Percentiles rank a stretch among this genome's conserved stretches.
phyloP scores from a whole-genome alignment of 495 filamentous ascomycete genomes.

The Cudoniella acicularis region DNA sequence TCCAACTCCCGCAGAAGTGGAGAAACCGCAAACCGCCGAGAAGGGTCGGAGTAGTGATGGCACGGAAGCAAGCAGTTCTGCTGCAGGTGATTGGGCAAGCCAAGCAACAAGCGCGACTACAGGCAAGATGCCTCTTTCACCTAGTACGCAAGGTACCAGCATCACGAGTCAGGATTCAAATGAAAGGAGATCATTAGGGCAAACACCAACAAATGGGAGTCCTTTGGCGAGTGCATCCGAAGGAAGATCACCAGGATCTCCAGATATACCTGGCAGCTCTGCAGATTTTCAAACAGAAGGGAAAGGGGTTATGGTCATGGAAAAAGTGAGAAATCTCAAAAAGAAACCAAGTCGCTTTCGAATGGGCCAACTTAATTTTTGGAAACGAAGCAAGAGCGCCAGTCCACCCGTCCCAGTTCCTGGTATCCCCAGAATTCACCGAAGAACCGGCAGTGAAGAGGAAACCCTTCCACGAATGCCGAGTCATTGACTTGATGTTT shows the following conservation, averaged over 20 bases:
- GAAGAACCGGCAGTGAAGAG: slow-evolving; percentile 30
- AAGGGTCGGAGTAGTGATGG: slow-evolving; percentile 49
- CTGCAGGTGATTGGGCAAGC: slow-evolving; percentile 45
- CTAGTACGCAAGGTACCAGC: slow-evolving; percentile 55
- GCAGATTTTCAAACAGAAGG: not conserved
- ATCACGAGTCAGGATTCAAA: slow-evolving; percentile 47
- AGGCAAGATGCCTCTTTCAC: slow-evolving; percentile 53
- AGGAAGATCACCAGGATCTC: not conserved
- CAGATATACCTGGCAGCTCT: not conserved
- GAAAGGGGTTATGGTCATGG: slow-evolving; percentile 12
- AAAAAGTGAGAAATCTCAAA: slow-evolving; percentile 20
- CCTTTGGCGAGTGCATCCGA: not conserved
- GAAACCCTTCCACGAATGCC: not conserved
- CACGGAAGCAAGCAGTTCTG: slow-evolving; percentile 45
- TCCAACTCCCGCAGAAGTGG: slow-evolving; percentile 24
- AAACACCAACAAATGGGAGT: slow-evolving; percentile 9
- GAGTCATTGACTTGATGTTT: not conserved
- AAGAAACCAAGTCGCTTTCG: slow-evolving; percentile 28
- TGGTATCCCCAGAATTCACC: slow-evolving; percentile 40
- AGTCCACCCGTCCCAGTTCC: slow-evolving; percentile 19
- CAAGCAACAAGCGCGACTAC: slow-evolving; percentile 55
- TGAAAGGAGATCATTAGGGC: slow-evolving; percentile 2
- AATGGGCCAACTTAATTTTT: slow-evolving; percentile 23
- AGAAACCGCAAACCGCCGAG: slow-evolving; percentile 23
- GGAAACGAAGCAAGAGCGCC: slow-evolving; percentile 24